Percentiles rank a stretch among this genome's conserved stretches.
These are phyloP conservation scores for Hypoxylon sp. DNA, from an alignment of 2,329 filamentous ascomycete species.

Conservation along the genomic window DNA sequence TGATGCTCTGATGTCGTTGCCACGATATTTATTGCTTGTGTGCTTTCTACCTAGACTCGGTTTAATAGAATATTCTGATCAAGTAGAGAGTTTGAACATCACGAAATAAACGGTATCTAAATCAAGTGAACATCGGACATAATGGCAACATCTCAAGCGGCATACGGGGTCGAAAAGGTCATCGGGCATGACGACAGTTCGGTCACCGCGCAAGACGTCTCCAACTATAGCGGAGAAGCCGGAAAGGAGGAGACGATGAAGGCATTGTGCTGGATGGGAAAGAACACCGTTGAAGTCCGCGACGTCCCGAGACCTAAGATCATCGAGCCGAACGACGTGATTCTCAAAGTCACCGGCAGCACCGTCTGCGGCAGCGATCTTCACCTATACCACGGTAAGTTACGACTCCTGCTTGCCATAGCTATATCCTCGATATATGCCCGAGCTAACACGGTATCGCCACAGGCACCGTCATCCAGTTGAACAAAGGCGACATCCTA, in stretches of 20 bases:
- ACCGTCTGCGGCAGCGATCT: constrained; percentile 73
- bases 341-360: constrained; percentile 80
- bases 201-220: constrained; percentile 77
- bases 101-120: not conserved
- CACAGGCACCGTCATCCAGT: constrained; percentile 66
- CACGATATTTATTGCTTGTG: constrained; percentile 10
- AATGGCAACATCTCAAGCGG: constrained; percentile 76
- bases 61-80: not conserved
- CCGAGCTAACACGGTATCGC: not conserved
- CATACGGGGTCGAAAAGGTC: constrained; percentile 74
- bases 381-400: constrained; percentile 68
- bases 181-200: constrained; percentile 78
- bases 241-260: constrained; percentile 78
- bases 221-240: constrained; percentile 67
- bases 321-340: constrained; percentile 81
- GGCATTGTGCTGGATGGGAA: constrained; percentile 85
- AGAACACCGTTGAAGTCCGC: constrained; percentile 80
- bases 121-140: constrained; percentile 33
- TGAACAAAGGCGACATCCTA: constrained; percentile 76
- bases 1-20: constrained; percentile 40
- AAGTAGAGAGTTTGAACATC: not conserved
- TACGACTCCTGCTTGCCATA: not conserved
- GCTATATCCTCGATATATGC: not conserved
- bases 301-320: constrained; percentile 79
- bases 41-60: not conserved